Percentiles rank a stretch among this genome's conserved stretches.
These are phyloP conservation scores for Mallotus japonicus DNA, from an alignment of 441 rosid species.

Conservation along the genomic window DNA sequence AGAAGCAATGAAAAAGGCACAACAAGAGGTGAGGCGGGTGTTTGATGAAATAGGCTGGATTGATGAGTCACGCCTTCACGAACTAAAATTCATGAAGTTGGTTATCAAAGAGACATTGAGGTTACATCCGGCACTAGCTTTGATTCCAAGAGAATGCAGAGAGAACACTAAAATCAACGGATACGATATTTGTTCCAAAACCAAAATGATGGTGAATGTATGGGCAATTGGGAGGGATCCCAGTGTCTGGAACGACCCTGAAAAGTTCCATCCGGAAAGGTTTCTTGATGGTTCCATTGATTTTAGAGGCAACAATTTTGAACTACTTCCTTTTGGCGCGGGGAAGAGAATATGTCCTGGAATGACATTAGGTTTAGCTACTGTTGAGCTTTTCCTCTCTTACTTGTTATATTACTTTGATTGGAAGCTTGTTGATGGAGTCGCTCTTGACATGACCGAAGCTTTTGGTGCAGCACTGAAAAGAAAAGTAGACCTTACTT, in stretches of 20 bases:
- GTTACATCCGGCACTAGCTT: neutral
- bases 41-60: neutral
- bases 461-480: neutral
- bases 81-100: neutral
- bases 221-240: conserved; percentile 1
- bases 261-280: neutral
- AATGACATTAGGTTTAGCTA: neutral
- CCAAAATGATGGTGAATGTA: neutral
- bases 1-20: neutral
- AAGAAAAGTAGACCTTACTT: neutral
- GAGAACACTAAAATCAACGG: neutral
- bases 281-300: neutral
- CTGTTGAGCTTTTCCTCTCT: conserved; percentile 1
- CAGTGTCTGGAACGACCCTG: neutral
- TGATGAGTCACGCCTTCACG: neutral
- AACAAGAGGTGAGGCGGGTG: neutral
- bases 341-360: conserved; percentile 12
- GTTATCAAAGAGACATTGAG: neutral
- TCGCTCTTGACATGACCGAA: conserved; percentile 3
- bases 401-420: conserved; percentile 2
- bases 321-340: conserved; percentile 5
- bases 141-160: conserved; percentile 3
- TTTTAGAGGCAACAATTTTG: neutral
- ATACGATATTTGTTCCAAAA: neutral
- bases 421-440: conserved; percentile 5